Evolutionary conservation across 495 filamentous ascomycete species (phyloP), one percentile per base, ranked within the genome.

Genomic region (Aspergillus cristatus): DNA sequence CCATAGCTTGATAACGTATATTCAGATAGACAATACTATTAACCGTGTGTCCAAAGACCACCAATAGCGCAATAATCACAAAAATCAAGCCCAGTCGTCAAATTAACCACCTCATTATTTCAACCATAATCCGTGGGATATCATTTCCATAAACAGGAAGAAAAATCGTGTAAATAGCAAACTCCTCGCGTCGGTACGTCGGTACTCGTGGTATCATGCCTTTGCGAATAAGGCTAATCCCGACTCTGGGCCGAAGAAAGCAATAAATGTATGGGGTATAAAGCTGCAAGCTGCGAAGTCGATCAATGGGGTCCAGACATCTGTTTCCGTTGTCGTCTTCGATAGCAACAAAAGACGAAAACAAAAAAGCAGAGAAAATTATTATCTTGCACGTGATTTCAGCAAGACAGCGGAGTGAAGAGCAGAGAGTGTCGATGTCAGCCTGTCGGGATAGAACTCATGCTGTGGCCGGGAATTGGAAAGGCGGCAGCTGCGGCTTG

Each of bases 191-290:
- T 24, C 4, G 4, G 20, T 24, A 8, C 20, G 20, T 24, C 42
- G 54, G 51, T 58, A 51, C 48, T 47, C 41, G 35, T 32, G 34
- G 32, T 45, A 52, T 40, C 40, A 48, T 35, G 20, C 30, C 31
- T 30, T 29, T 16, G 15, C 33, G 14, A 33, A 15, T 34, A 28
- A 29, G 18, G 41, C 15, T 15, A 37, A 37, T 18, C 38, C 41
- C 17, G 17, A 43, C 16, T 37, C 40, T 35, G 38, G 32, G 25
- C 38, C 29, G 28, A 37, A 47, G 30, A 42, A 53, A 46, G 17
- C 29, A 42, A 41, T 40, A 25, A 38, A 40, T 46, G 32, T 46
- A 42, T 24, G 42, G 45, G 50, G 50, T 53, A 53, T 53, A 53
- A 50, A 43, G 34, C 46, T 53, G 42, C 40, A 44, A 39, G 25